These are phyloP conservation scores for Xylaria sp. DNA, from an alignment of 2,329 filamentous ascomycete genomes.

Conservation along the genomic window DNA sequence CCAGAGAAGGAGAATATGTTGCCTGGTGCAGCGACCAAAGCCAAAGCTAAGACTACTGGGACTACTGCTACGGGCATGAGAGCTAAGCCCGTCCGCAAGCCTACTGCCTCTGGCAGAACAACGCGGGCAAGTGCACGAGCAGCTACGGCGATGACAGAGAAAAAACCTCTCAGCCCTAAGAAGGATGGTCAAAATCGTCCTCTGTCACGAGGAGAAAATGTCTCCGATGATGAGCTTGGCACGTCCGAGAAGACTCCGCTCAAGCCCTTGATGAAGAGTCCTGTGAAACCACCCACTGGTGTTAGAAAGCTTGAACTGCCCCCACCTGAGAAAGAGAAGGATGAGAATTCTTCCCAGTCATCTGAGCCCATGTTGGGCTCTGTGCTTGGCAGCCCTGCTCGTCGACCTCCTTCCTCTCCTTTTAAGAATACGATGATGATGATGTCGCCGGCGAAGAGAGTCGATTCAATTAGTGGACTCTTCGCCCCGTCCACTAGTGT, in stretches of 20 bases:
- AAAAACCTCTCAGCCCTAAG: conserved; percentile 70
- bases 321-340: conserved; percentile 40
- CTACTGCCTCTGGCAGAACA: conserved; percentile 51
- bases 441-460: conserved; percentile 66
- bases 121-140: conserved; percentile 53
- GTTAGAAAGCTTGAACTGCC: conserved; percentile 53
- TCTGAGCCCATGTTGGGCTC: conserved; percentile 52
- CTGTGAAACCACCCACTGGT: conserved; percentile 60
- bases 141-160: conserved; percentile 52
- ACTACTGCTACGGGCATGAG: conserved; percentile 53
- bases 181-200: conserved; percentile 69
- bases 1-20: conserved; percentile 72
- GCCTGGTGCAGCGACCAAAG: conserved; percentile 52
- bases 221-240: conserved; percentile 71
- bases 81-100: conserved; percentile 62
- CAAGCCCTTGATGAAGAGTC: conserved; percentile 65
- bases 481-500: conserved; percentile 45
- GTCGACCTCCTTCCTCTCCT: conserved; percentile 63
- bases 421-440: conserved; percentile 66
- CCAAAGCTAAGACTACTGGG: conserved; percentile 51
- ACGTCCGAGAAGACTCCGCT: conserved; percentile 62
- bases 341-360: conserved; percentile 49
- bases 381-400: conserved; percentile 66
- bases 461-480: conserved; percentile 56
- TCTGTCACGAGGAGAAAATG: conserved; percentile 55